Conservation (phyloP, 2,329 filamentous ascomycete species). For the Colletotrichum tanaceti region DNA sequence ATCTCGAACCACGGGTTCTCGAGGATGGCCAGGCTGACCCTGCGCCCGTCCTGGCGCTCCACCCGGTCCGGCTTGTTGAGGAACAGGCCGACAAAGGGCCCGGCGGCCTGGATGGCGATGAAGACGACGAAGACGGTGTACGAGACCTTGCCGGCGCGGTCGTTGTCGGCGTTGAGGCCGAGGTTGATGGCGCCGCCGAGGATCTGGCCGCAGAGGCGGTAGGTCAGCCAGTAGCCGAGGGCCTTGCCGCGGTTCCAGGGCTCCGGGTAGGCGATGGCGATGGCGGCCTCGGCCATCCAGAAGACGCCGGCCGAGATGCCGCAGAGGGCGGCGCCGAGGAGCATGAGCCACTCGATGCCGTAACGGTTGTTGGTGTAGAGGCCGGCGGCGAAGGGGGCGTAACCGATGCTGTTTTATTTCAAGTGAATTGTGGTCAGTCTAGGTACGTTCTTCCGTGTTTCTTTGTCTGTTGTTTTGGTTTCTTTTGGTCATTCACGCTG, state of each 20-base stretch:
- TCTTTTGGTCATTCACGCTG: too few species aligned
- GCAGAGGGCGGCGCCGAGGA: constrained; percentile 76
- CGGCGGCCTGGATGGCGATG: constrained; percentile 75
- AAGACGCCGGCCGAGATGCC: constrained; percentile 78
- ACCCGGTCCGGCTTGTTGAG: constrained; percentile 71
- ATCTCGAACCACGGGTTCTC: constrained; percentile 69
- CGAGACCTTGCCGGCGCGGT: constrained; percentile 72
- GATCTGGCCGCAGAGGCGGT: constrained; percentile 71
- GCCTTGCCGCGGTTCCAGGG: constrained; percentile 73
- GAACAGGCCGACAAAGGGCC: constrained; percentile 72
- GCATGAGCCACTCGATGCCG: constrained; percentile 74
- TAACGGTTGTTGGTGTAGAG: constrained; percentile 79
- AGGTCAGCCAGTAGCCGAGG: constrained; percentile 75
- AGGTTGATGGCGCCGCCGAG: constrained; percentile 79
- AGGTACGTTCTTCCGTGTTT: neutral
- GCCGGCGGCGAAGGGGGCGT: constrained; percentile 77
- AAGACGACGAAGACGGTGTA: constrained; percentile 77
- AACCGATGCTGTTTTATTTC: constrained; percentile 66
- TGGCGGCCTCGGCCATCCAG: constrained; percentile 81
- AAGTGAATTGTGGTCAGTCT: neutral
- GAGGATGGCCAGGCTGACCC: constrained; percentile 69
- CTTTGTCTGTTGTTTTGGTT: too few species aligned
- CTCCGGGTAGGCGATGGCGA: constrained; percentile 78
- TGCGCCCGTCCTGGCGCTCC: constrained; percentile 72
- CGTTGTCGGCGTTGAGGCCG: constrained; percentile 69